Conservation (phyloP, 495 filamentous ascomycete genomes). For the Acidiella bohemica region DNA sequence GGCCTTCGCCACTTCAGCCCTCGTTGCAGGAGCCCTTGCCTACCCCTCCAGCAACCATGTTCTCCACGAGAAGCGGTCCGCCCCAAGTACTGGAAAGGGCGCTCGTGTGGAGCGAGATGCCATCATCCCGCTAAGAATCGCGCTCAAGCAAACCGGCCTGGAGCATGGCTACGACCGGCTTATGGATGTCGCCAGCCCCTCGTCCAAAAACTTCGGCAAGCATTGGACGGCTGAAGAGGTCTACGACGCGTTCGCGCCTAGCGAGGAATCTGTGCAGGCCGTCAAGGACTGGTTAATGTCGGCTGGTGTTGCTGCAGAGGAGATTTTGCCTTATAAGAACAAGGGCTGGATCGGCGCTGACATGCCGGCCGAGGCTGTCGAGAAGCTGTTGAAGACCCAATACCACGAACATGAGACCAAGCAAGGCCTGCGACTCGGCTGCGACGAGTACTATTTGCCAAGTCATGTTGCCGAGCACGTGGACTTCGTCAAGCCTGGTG, state of each 20-base stretch:
- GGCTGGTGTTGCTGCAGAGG: slow-evolving; percentile 3
- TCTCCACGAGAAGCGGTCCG: slow-evolving; percentile 2
- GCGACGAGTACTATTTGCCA: slow-evolving; percentile 14
- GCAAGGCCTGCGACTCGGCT: neutral
- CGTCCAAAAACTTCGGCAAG: slow-evolving; percentile 12
- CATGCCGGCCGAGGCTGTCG: slow-evolving; percentile 3
- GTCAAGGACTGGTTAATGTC: slow-evolving; percentile 11
- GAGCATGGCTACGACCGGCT: slow-evolving; percentile 12
- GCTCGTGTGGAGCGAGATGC: slow-evolving; percentile 4
- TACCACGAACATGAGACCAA: slow-evolving; percentile 9
- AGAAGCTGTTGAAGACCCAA: slow-evolving; percentile 10
- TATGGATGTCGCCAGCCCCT: slow-evolving; percentile 15
- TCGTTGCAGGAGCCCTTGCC: neutral
- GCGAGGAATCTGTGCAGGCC: slow-evolving; percentile 1
- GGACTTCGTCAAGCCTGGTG: slow-evolving; percentile 14
- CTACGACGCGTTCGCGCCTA: slow-evolving; percentile 9
- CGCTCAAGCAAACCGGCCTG: slow-evolving; percentile 6
- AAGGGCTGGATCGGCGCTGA: slow-evolving; percentile 16
- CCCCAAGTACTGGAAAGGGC: neutral
- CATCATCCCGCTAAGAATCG: slow-evolving; percentile 16
- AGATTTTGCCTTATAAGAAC: slow-evolving; percentile 5
- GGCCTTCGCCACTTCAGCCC: neutral
- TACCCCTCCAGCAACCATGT: slow-evolving; percentile 3
- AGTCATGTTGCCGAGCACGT: slow-evolving; percentile 8
- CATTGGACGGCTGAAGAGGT: slow-evolving; percentile 9